These are phyloP conservation scores for Rhizopogon roseolus DNA, from an alignment of 768 basidiomycete species.

Conservation along the genomic window DNA sequence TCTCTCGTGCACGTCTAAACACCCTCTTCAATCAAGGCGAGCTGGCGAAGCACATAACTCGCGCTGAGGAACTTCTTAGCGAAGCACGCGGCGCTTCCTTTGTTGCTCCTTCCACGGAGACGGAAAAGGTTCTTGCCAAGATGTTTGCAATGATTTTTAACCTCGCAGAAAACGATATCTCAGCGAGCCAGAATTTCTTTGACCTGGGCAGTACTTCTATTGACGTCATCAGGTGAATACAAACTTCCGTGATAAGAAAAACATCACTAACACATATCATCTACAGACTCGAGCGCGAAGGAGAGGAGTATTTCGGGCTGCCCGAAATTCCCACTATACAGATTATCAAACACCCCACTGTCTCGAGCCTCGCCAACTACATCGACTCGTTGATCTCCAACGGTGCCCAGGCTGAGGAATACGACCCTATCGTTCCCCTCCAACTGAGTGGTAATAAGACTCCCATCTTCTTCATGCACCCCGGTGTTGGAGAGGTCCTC, in stretches of 20 bases:
- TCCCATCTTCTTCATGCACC: constrained; percentile 39
- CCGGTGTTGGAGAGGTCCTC: constrained; percentile 36
- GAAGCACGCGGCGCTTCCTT: constrained; percentile 7
- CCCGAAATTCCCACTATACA: constrained; percentile 30
- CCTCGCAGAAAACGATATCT: constrained; percentile 14
- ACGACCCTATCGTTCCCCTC: constrained; percentile 36
- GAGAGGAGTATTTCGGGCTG: constrained; percentile 18
- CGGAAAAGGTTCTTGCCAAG: constrained; percentile 20
- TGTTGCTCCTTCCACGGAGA: constrained; percentile 11
- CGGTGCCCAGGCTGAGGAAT: constrained; percentile 12
- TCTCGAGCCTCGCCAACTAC: constrained; percentile 26
- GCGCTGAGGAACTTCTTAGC: constrained; percentile 14
- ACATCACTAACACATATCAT: not conserved
- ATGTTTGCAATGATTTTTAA: constrained; percentile 24
- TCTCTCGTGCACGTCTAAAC: no score
- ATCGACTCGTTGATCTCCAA: constrained; percentile 18
- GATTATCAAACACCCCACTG: constrained; percentile 26
- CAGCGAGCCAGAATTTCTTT: constrained; percentile 30
- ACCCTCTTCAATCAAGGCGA: no score
- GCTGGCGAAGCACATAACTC: constrained; percentile 18
- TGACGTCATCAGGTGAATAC: constrained; percentile 21
- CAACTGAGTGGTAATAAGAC: constrained; percentile 31
- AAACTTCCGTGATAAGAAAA: not conserved
- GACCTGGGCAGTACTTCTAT: constrained; percentile 36
- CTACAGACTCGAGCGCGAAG: constrained; percentile 16